Evolutionary conservation across 2,329 filamentous ascomycete species (phyloP), one percentile per base, ranked within the genome.

Genomic region (Cladophialophora psammophila): DNA sequence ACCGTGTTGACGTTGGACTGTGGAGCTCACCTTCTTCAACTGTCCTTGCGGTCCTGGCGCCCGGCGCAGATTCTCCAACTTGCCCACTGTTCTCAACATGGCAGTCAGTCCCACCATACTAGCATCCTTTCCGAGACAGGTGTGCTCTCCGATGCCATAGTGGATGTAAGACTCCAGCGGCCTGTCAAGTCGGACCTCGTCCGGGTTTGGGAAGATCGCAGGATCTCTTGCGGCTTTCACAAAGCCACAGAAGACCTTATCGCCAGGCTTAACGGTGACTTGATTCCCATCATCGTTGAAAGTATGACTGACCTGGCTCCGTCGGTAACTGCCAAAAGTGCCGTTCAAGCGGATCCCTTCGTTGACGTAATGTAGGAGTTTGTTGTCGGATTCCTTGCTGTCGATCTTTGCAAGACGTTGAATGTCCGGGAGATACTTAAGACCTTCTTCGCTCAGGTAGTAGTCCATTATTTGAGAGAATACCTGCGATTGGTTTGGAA

Each of bases 391-490:
- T 69, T 88, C 86, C 1, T 80, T 80, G 0, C 84, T 80, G 4
- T 87, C 82, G 45, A 84, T 75, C 38, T 83, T 79, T 34, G 91
- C 87, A 15, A 91, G 80, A 18, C 80, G 80, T 71, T 89, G 84
- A 63, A 94, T 83, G 52, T 88, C 86, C 0, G 85, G 80, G 0
- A 91, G 77, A 73, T 92, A 82, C 12, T 80, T 71, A 63, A 81
- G 78, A 71, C 87, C 86, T 36, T 85, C 78, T 0, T 85, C 78
- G 0, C 86, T 85, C 5, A 93, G 83, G 75, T 91, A 93, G 79
- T 87, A 93, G 75, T 93, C 90, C 18, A 93, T 81, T 1, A 90
- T 84, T 79, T 91, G 89, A 1, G 89, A 87, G 75, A 93, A 92
- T 73, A 90, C 82, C 74, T 91, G 87, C 1, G 86, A 88, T 75